phyloP scores from a whole-genome alignment of 225 moss, liverwort and hornwort species.

The Marchantia polymorpha region DNA sequence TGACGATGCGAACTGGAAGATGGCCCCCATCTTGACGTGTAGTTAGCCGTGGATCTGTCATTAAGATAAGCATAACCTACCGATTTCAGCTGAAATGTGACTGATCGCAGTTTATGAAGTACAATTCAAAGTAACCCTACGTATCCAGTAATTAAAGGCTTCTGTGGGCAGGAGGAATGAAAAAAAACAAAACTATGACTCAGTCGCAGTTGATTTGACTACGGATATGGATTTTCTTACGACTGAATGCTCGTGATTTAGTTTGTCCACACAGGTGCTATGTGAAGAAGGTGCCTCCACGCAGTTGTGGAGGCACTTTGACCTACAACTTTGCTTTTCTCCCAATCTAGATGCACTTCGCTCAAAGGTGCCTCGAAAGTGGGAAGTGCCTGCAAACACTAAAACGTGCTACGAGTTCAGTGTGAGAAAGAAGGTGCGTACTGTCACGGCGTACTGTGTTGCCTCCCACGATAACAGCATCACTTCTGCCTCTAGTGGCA shows the following conservation, averaged over 20 bases:
- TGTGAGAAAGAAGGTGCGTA: conserved; percentile 38
- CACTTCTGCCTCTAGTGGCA: conserved; percentile 75
- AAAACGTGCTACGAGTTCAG: background rate
- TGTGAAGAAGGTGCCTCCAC: conserved; percentile 1
- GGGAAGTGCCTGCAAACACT: too few species aligned
- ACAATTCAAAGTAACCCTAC: too few species aligned
- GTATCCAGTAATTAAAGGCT: background rate
- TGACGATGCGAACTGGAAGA: conserved; percentile 82
- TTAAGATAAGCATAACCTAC: background rate
- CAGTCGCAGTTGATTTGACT: background rate
- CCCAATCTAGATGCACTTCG: too few species aligned
- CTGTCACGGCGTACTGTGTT: conserved; percentile 95
- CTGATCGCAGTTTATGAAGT: background rate
- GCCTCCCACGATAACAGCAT: conserved; percentile 92
- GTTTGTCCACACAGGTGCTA: background rate
- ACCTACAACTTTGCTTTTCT: too few species aligned
- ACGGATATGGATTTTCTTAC: background rate
- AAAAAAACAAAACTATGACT: background rate
- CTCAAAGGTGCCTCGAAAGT: too few species aligned
- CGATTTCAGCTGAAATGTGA: background rate
- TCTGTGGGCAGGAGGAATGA: background rate
- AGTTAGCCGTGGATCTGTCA: conserved; percentile 82
- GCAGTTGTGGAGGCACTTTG: background rate
- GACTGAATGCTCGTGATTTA: background rate
- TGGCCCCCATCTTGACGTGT: conserved; percentile 88